Base-by-base conservation (phyloP, 306 rosid genomes). In the Vicia sativa region DNA sequence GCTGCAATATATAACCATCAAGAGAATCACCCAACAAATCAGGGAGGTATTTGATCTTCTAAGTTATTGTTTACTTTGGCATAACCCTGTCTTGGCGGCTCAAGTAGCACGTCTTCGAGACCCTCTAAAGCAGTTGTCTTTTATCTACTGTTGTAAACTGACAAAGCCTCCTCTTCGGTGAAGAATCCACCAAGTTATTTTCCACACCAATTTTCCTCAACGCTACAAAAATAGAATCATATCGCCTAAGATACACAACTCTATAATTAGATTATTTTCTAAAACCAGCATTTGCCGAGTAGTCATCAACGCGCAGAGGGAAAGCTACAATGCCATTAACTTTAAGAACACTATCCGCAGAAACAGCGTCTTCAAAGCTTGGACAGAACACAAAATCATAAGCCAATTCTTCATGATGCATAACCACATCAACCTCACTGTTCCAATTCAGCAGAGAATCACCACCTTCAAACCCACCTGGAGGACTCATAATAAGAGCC, bases 311-410 rank as follows among this genome's bases (percentile, higher is more conserved):
- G 65, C 56, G 71, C 38, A 87, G 7, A 41, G 89, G n/a, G 65
- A 87, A 68, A 68, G 83, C 86, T 52, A 87, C 72, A 74, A 89
- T 85, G 68, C 91, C 96, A 56, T 86, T 86, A 35, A 65, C 50
- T 77, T 69, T 89, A 83, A 83, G 37, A 70, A 87, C 64, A 25
- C 75, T 79, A 65, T 86, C 90, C 18, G 80, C 80, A 45, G 83
- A 78, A 59, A 77, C 72, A 56, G 78, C 77, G 63, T 87, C 89
- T 26, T 67, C 80, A 52, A 71, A 65, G 45, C 71, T 73, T 16
- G 68, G 72, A 2, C 63, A n/a, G 68, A 84, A 85, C 69, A 87
- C 79, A 62, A 89, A 81, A 71, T 87, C 89, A 83, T 75, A 79
- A 4, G 83, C 66, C 68, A 21, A 21, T 21, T 21, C 23, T 21